A percentile compares a stretch with the other conserved stretches of the same genome.
Conservation (phyloP, 1,139 yeast species). For the Saccharomyces hybrid region DNA sequence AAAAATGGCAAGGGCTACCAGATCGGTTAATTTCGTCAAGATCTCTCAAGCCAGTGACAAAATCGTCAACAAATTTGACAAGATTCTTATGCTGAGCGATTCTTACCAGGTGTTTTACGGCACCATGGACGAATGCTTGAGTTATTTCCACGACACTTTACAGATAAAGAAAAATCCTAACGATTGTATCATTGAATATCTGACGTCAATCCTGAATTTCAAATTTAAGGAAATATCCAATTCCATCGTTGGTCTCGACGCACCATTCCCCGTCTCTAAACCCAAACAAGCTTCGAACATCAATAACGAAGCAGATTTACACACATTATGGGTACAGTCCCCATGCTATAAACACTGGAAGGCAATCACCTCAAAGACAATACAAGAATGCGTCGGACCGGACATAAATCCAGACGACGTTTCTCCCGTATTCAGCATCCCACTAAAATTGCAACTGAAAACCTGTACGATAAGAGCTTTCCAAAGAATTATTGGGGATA, state of each 20-base stretch:
- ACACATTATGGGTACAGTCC: conserved; percentile 52
- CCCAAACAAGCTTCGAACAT: conserved; percentile 43
- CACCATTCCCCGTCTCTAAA: neutral
- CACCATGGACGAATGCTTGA: conserved; percentile 36
- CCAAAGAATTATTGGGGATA: conserved; percentile 41
- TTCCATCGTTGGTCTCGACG: neutral
- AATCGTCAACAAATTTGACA: conserved; percentile 41
- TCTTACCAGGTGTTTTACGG: conserved; percentile 43
- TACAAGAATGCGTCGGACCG: conserved; percentile 23
- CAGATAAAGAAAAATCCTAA: conserved; percentile 44
- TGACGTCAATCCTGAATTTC: conserved; percentile 46
- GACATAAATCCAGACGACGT: conserved; percentile 35
- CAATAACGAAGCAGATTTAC: conserved; percentile 56
- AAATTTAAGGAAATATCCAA: conserved; percentile 7
- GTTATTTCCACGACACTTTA: conserved; percentile 37
- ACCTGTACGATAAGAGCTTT: conserved; percentile 38
- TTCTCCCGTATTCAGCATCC: conserved; percentile 31
- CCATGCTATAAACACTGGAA: conserved; percentile 37
- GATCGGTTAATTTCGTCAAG: conserved; percentile 41
- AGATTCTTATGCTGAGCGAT: conserved; percentile 38
- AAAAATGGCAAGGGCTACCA: conserved; percentile 37
- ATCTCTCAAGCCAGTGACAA: conserved; percentile 47
- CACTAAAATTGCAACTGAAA: conserved; percentile 35
- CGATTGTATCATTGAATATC: conserved; percentile 47
- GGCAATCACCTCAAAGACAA: conserved; percentile 32